Conservation (phyloP, 75 land plant genomes). For the Pinus taeda region DNA sequence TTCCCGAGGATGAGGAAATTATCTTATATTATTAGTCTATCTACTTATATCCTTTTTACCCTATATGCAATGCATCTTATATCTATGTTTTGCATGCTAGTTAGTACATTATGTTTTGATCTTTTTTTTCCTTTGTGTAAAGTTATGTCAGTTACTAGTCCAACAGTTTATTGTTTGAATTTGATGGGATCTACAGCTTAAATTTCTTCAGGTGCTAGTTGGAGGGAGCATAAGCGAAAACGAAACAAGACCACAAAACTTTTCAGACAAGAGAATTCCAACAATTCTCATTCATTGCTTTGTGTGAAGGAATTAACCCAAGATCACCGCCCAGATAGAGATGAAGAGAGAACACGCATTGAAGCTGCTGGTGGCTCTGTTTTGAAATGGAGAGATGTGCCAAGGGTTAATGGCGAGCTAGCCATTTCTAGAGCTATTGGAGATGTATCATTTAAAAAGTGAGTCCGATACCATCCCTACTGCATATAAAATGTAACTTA, state of each 20-base stretch:
- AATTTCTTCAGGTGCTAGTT: conserved; percentile 3
- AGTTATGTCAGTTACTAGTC: not conserved
- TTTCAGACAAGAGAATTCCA: conserved; percentile 1
- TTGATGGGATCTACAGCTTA: not conserved
- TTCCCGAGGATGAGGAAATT: too few relatives aligned
- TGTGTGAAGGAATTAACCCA: conserved; percentile 64
- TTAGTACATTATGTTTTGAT: too few relatives aligned
- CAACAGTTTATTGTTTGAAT: not conserved
- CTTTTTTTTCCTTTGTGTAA: not conserved
- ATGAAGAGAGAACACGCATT: conserved; percentile 74
- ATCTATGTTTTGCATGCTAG: too few relatives aligned
- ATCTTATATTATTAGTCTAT: too few relatives aligned
- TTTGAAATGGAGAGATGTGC: conserved; percentile 55
- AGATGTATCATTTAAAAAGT: conserved; percentile 80
- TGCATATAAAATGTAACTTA: not conserved
- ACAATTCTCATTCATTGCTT: conserved; percentile 13
- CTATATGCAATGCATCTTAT: not conserved
- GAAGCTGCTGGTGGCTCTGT: conserved; percentile 90
- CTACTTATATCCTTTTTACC: not conserved
- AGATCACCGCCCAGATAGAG: conserved; percentile 86
- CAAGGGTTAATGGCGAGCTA: conserved; percentile 86
- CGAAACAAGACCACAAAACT: not conserved
- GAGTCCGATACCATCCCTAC: conserved; percentile 6
- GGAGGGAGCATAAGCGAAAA: conserved; percentile 6
- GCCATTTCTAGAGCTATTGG: conserved; percentile 93